Conservation (phyloP, 768 basidiomycete genomes). For the Kwoniella botswanensis region DNA sequence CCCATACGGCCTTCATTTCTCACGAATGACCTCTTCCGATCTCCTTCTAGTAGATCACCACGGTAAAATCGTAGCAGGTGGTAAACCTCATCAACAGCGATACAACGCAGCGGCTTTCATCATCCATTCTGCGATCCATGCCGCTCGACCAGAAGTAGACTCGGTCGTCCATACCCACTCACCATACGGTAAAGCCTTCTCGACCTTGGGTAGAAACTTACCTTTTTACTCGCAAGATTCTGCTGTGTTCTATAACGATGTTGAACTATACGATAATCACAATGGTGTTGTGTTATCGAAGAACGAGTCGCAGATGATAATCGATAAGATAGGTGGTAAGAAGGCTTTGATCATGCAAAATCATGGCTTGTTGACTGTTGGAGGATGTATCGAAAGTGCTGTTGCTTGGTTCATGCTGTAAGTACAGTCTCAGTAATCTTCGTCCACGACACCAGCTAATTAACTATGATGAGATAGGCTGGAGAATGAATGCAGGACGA, state of each 20-base stretch:
- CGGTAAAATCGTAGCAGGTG: conserved; percentile 57
- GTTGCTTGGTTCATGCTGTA: conserved; percentile 35
- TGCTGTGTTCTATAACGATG: conserved; percentile 35
- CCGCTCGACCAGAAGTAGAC: conserved; percentile 63
- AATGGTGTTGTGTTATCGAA: conserved; percentile 63
- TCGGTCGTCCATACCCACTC: conserved; percentile 64
- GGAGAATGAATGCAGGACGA: conserved; percentile 33
- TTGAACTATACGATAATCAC: conserved; percentile 60
- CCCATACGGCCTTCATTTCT: conserved; percentile 61
- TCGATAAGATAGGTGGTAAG: conserved; percentile 46
- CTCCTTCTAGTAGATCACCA: conserved; percentile 63
- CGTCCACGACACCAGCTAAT: background rate
- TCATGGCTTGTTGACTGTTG: conserved; percentile 51
- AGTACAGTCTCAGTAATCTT: background rate
- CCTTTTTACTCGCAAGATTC: conserved; percentile 43
- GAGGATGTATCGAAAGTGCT: conserved; percentile 40
- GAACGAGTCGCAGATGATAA: conserved; percentile 63
- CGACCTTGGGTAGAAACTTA: conserved; percentile 59
- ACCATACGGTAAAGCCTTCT: conserved; percentile 64
- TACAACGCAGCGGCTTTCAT: conserved; percentile 61
- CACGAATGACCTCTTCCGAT: conserved; percentile 61
- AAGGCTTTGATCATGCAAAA: conserved; percentile 51
- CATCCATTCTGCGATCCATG: conserved; percentile 62
- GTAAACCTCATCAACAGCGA: conserved; percentile 52
- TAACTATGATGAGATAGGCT: conserved; percentile 9